These are phyloP conservation scores for Fusarium sp. DNA, from an alignment of 2,329 filamentous ascomycete species.

Conservation along the genomic window DNA sequence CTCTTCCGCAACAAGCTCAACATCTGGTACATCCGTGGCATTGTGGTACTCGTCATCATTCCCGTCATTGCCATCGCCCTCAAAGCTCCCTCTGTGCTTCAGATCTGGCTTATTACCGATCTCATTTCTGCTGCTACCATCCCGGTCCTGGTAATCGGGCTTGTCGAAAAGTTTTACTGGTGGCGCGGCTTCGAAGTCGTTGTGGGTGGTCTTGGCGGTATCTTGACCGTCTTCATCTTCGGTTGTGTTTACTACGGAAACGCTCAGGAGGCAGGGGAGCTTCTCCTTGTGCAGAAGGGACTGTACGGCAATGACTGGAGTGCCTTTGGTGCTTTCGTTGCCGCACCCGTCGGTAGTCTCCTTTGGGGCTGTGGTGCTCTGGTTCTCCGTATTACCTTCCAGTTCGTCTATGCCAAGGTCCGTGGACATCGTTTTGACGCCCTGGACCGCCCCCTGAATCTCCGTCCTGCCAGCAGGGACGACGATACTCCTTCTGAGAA, in stretches of 20 bases:
- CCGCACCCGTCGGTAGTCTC: constrained; percentile 79
- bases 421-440: constrained; percentile 73
- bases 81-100: constrained; percentile 77
- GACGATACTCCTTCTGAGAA: constrained; percentile 45
- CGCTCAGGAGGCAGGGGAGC: constrained; percentile 69
- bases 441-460: constrained; percentile 65
- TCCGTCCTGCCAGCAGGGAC: constrained; percentile 45
- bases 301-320: constrained; percentile 84
- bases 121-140: constrained; percentile 81
- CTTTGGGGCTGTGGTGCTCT: constrained; percentile 76
- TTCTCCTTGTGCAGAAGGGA: constrained; percentile 78
- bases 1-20: constrained; percentile 84
- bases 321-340: constrained; percentile 84
- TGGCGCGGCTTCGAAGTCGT: constrained; percentile 86
- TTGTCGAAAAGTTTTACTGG: constrained; percentile 76
- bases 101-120: constrained; percentile 86
- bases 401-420: constrained; percentile 67
- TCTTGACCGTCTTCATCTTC: constrained; percentile 84
- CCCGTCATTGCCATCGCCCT: constrained; percentile 80
- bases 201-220: constrained; percentile 79
- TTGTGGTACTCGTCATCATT: constrained; percentile 78
- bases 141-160: constrained; percentile 78
- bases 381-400: constrained; percentile 66
- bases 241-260: constrained; percentile 81
- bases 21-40: constrained; percentile 76